phyloP scores from a whole-genome alignment of 2,329 filamentous ascomycete genomes.

The Aspergillus melleus region DNA sequence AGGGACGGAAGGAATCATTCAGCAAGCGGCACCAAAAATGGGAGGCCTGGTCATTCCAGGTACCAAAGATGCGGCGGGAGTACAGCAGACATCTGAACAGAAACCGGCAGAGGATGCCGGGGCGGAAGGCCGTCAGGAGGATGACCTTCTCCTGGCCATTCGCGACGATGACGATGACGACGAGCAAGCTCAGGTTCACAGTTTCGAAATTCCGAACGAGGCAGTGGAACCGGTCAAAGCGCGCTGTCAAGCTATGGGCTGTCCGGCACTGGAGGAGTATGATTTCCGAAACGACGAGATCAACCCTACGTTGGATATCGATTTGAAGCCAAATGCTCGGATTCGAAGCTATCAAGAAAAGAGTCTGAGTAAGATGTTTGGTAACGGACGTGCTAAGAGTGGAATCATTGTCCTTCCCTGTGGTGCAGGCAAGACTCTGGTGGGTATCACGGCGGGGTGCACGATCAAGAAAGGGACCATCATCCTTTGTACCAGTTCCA shows the following conservation, averaged over 20 bases:
- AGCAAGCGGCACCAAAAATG: constrained; percentile 81
- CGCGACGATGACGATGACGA: constrained; percentile 77
- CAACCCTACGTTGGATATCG: constrained; percentile 91
- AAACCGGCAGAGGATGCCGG: constrained; percentile 39
- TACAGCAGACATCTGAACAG: constrained; percentile 66
- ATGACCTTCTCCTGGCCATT: constrained; percentile 69
- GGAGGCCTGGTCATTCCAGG: constrained; percentile 87
- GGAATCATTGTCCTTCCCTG: constrained; percentile 97
- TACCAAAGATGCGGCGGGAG: constrained; percentile 87
- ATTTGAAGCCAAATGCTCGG: constrained; percentile 82
- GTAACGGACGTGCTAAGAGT: constrained; percentile 94
- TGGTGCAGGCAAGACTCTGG: constrained; percentile 93
- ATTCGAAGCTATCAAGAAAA: constrained; percentile 97
- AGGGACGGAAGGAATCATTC: constrained; percentile 69
- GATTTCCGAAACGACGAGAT: constrained; percentile 89
- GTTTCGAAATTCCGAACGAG: constrained; percentile 83
- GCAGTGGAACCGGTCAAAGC: constrained; percentile 86
- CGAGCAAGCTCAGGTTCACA: constrained; percentile 84
- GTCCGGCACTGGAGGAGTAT: constrained; percentile 92
- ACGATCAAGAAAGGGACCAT: constrained; percentile 97
- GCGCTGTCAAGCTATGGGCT: constrained; percentile 80
- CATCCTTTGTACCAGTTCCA: constrained; percentile 92
- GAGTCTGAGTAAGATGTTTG: constrained; percentile 98
- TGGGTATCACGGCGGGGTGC: constrained; percentile 97
- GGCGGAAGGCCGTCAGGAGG: constrained; percentile 48